A percentile compares a stretch with the other conserved stretches of the same genome.
Conservation (phyloP, 176 grass and related monocot species). For the Eragrostis curvula region DNA sequence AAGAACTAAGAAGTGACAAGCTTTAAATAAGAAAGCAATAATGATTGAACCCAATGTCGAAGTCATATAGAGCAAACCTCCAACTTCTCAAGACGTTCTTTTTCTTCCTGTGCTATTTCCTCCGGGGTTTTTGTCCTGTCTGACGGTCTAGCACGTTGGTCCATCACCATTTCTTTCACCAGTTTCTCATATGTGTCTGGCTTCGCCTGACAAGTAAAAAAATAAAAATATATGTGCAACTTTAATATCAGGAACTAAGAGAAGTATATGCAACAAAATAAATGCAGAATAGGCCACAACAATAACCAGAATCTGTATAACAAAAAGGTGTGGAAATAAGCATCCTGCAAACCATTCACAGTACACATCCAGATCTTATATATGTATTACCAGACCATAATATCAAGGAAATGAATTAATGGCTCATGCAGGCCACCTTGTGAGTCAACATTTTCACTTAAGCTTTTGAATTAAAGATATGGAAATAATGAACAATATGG, state of each 20-base stretch:
- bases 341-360: background rate
- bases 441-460: slow-evolving; percentile 17
- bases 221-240: slow-evolving; percentile 14
- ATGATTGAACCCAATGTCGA: background rate
- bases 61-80: slow-evolving; percentile 51
- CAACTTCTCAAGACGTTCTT: slow-evolving; percentile 78
- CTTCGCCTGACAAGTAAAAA: slow-evolving; percentile 45
- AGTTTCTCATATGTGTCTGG: slow-evolving; percentile 86
- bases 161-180: slow-evolving; percentile 88
- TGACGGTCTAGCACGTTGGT: slow-evolving; percentile 76
- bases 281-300: background rate
- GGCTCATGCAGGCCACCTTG: background rate
- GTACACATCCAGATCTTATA: background rate
- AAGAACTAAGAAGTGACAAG: slow-evolving; percentile 2
- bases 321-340: background rate
- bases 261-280: background rate
- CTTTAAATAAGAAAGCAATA: slow-evolving; percentile 28
- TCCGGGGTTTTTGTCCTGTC: slow-evolving; percentile 89
- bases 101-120: slow-evolving; percentile 92
- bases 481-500: slow-evolving; percentile 24
- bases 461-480: slow-evolving; percentile 10
- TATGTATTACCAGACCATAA: background rate
- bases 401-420: background rate
- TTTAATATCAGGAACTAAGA: slow-evolving; percentile 27
- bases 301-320: background rate